Evolutionary conservation across 2,329 filamentous ascomycete species (phyloP).

Genomic region (Aspergillus persii): DNA sequence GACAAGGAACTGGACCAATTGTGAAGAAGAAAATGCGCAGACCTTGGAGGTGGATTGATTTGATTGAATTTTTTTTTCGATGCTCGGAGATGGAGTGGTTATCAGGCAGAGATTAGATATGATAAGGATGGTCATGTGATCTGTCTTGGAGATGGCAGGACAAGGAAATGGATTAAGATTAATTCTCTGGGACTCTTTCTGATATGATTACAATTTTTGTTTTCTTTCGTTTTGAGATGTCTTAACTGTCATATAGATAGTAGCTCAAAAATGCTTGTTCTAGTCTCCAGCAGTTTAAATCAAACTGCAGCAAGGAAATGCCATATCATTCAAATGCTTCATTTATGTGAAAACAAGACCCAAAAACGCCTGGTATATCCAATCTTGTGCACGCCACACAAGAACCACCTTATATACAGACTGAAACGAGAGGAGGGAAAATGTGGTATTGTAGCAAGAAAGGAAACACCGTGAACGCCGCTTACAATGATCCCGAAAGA

Average conservation of each 20-base stretch:
- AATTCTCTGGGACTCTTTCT: background rate
- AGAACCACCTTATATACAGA: slow-evolving; percentile 13
- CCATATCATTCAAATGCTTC: too few species aligned
- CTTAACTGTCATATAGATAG: background rate
- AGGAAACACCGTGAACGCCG: background rate
- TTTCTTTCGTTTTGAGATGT: too few species aligned
- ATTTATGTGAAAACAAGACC: background rate
- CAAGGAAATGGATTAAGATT: too few species aligned
- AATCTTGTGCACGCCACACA: slow-evolving; percentile 8
- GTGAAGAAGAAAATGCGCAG: background rate
- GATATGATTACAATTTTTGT: too few species aligned
- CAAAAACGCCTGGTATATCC: slow-evolving; percentile 14
- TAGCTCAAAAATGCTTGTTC: background rate
- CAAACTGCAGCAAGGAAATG: too few species aligned
- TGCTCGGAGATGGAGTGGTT: background rate
- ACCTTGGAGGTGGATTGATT: background rate
- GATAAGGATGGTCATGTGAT: slow-evolving; percentile 10
- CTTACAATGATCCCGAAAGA: slow-evolving; percentile 5
- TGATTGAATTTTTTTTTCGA: slow-evolving; percentile 2
- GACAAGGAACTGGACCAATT: background rate
- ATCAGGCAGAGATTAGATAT: slow-evolving; percentile 10
- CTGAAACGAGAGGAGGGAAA: background rate
- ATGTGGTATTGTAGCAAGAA: background rate
- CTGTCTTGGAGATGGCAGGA: slow-evolving; percentile 6
- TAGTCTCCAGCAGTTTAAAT: background rate